Conservation (phyloP, 192 early-diverging fungal species). For the Irineochytrium annulatum region DNA sequence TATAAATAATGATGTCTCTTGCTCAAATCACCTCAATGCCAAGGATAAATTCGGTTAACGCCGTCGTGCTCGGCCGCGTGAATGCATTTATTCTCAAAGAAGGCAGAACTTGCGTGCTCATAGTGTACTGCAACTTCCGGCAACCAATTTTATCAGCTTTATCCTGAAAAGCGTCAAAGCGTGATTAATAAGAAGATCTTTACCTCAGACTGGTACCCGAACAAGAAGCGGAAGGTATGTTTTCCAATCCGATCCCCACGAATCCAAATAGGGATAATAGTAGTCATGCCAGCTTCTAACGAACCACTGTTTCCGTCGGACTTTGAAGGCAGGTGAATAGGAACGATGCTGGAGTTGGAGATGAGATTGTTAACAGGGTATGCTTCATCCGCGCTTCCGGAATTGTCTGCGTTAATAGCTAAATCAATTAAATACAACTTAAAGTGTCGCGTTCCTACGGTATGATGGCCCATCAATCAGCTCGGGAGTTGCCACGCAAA, state of each 20-base stretch:
- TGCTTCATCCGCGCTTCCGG: slow-evolving; percentile 9
- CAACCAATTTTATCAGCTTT: slow-evolving; percentile 54
- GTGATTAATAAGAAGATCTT: neutral
- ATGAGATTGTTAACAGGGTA: slow-evolving; percentile 47
- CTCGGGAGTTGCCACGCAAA: slow-evolving; percentile 58
- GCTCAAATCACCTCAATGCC: slow-evolving; percentile 74
- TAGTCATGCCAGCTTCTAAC: slow-evolving; percentile 63
- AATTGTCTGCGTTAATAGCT: neutral
- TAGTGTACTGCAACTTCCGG: slow-evolving; percentile 61
- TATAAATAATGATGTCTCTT: neutral
- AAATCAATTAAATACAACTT: no score
- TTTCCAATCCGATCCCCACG: slow-evolving; percentile 89
- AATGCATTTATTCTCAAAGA: slow-evolving; percentile 93
- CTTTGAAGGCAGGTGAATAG: slow-evolving; percentile 42
- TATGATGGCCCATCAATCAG: slow-evolving; percentile 21
- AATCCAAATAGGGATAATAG: slow-evolving; percentile 80
- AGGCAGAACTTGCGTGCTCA: slow-evolving; percentile 66
- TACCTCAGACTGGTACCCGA: slow-evolving; percentile 77
- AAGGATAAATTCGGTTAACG: slow-evolving; percentile 79
- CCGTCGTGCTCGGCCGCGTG: slow-evolving; percentile 74
- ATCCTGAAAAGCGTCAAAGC: slow-evolving; percentile 29
- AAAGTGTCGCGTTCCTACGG: slow-evolving; percentile 10
- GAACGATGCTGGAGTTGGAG: slow-evolving; percentile 48
- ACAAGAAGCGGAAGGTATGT: slow-evolving; percentile 72
- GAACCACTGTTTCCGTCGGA: slow-evolving; percentile 23